A percentile compares a stretch with the other conserved stretches of the same genome.
These are phyloP conservation scores for Fusarium redolens DNA, from an alignment of 2,329 filamentous ascomycete genomes.

Conservation along the genomic window DNA sequence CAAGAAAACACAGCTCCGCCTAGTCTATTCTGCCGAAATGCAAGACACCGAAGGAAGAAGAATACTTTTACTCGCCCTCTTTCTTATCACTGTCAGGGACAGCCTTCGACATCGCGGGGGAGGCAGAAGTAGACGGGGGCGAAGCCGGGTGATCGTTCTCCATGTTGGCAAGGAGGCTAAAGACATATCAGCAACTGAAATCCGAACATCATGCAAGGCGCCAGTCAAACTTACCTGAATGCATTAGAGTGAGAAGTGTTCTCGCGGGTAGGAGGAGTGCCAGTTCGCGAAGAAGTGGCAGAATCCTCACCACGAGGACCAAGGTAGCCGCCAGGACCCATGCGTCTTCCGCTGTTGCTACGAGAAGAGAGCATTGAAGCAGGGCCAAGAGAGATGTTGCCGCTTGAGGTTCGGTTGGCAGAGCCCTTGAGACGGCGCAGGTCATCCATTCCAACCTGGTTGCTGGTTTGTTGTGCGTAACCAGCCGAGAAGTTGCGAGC, in stretches of 20 bases:
- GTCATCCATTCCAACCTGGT: conserved; percentile 92
- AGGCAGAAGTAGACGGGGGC: conserved; percentile 75
- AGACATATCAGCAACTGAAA: not conserved
- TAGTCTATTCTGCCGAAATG: conserved; percentile 65
- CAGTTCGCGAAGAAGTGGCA: conserved; percentile 86
- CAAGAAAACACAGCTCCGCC: conserved; percentile 58
- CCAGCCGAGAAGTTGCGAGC: conserved; percentile 82
- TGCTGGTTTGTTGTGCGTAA: conserved; percentile 78
- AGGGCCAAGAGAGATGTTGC: conserved; percentile 78
- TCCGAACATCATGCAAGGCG: not conserved
- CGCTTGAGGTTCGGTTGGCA: conserved; percentile 68
- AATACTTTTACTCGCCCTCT: conserved; percentile 56
- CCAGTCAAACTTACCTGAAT: conserved; percentile 78
- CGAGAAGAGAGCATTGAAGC: conserved; percentile 89
- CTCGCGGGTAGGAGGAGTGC: conserved; percentile 78
- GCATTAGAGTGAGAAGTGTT: conserved; percentile 81
- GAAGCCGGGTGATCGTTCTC: conserved; percentile 74
- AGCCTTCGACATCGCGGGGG: conserved; percentile 73
- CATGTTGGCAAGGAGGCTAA: conserved; percentile 69
- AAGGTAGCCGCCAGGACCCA: conserved; percentile 79
- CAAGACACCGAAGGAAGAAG: conserved; percentile 53
- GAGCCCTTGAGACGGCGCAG: conserved; percentile 82
- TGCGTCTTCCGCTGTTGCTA: conserved; percentile 87
- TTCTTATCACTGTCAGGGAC: conserved; percentile 68
- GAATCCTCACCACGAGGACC: conserved; percentile 85